Base-by-base conservation (phyloP, 768 basidiomycete genomes). In the Leucogyrophana mollusca region DNA sequence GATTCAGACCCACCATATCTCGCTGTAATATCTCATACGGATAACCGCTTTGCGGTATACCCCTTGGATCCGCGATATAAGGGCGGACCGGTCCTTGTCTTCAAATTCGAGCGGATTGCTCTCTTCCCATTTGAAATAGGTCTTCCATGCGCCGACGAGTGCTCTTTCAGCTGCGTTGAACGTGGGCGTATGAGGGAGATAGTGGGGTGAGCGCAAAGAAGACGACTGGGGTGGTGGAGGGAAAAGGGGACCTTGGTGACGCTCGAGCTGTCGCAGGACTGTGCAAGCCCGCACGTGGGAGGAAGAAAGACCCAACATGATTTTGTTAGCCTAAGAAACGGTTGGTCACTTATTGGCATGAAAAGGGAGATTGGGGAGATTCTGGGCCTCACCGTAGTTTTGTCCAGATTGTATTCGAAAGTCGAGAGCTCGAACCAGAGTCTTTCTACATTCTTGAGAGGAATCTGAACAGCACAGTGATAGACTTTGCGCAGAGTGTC, bases 251-350 rank as follows among this genome's bases (percentile, higher is more conserved):
- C 76, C 78, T 30, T 79, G 71, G 34, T 90, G 76, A 51, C 87
- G 80, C 45, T 83, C 79, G 16, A 99, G 73, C 57, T 93, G 87
- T 45, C 90, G 87, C 23, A 94, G 79, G 1, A 87, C 85, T 0
- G 89, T 86, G 11, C 94, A 84, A 0, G 96, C 95, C 59, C 95
- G 94, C 90, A 97, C 94, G 62, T 97, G 87, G 2, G 87, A 81
- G 5, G 93, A 89, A 2, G 90, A 89, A n/a, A 91, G 77, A 66
- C 97, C 94, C 45, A 82, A 76, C 72, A 97, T 83, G 68, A 97
- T 94, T 61, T 97, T 96, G 66, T 98, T 97, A 11, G 95, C 94
- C 85, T 86, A 52, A 1, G 17, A 3, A 4, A 13, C 27, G 4
- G 25, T 69, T 18, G 62, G 53, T 33, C 14, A 21, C 20, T 42